Evolutionary conservation across 1,139 yeast genomes (phyloP).

Genomic region (Debaryomyces robertsiae): DNA sequence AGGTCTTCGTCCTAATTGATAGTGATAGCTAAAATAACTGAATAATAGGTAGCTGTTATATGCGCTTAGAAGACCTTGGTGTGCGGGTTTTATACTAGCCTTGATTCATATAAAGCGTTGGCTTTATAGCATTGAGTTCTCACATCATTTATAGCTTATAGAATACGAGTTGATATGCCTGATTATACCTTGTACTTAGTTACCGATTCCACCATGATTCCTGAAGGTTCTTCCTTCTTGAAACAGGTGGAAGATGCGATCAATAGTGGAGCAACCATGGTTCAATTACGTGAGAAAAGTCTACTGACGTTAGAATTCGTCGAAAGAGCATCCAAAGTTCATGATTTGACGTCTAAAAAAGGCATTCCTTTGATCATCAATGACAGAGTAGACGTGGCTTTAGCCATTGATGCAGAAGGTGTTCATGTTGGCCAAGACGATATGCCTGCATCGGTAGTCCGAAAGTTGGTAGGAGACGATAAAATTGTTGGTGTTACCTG

Average conservation of each 20-base stretch:
- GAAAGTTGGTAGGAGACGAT: slow-evolving; percentile 67
- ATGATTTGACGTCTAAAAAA: slow-evolving; percentile 56
- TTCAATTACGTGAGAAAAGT: slow-evolving; percentile 83
- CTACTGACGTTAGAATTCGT: slow-evolving; percentile 71
- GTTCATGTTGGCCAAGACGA: slow-evolving; percentile 95
- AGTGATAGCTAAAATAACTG: too few species aligned
- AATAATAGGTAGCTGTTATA: too few species aligned
- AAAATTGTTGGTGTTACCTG: slow-evolving; percentile 85
- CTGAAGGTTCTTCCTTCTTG: slow-evolving; percentile 58
- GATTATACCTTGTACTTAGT: slow-evolving; percentile 77
- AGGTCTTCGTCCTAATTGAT: too few species aligned
- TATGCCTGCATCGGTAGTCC: slow-evolving; percentile 63
- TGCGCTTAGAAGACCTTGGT: slow-evolving; percentile 9
- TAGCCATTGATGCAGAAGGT: slow-evolving; percentile 89
- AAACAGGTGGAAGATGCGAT: slow-evolving; percentile 66
- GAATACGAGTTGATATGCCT: slow-evolving; percentile 18
- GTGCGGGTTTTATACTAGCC: background rate
- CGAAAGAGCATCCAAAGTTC: slow-evolving; percentile 60
- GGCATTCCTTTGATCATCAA: slow-evolving; percentile 82
- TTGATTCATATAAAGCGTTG: background rate
- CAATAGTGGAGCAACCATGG: slow-evolving; percentile 72
- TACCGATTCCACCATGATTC: slow-evolving; percentile 79
- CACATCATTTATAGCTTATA: too few species aligned
- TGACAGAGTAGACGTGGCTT: slow-evolving; percentile 86
- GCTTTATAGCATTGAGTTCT: background rate